phyloP scores from a whole-genome alignment of 257 asterid genomes.

The Rehmannia glutinosa region DNA sequence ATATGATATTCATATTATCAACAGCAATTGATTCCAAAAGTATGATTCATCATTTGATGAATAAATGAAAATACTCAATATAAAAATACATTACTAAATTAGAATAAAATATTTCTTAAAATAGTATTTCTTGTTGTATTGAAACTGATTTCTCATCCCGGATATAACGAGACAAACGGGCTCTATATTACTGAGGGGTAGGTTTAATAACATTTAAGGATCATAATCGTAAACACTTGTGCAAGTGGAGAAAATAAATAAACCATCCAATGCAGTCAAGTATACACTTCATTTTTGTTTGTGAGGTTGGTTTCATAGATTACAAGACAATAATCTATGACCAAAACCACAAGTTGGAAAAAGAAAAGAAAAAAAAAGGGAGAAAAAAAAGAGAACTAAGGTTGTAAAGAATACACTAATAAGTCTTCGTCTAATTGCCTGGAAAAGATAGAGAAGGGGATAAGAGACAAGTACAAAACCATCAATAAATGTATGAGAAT shows the following conservation, averaged over 20 bases:
- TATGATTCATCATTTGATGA: neutral
- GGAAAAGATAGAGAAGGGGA: neutral
- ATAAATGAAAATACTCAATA: neutral
- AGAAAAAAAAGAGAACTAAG: neutral
- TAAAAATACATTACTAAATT: neutral
- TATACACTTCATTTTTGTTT: neutral
- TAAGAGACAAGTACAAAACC: neutral
- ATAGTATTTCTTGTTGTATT: neutral
- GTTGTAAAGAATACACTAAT: neutral
- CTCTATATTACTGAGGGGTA: neutral
- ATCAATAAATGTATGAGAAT: neutral
- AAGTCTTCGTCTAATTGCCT: neutral
- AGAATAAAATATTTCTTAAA: neutral
- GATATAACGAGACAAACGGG: neutral
- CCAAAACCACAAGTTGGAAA: neutral
- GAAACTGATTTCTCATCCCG: slow-evolving; percentile 5
- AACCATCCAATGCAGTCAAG: neutral
- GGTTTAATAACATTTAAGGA: slow-evolving; percentile 12
- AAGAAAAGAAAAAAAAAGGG: neutral
- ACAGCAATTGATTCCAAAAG: neutral
- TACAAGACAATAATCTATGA: slow-evolving; percentile 1
- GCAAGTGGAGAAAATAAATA: neutral
- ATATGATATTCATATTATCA: slow-evolving; percentile 5
- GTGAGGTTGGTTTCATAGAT: neutral
- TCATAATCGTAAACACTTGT: neutral